These are phyloP conservation scores for Ochromonas danica DNA, from an alignment of 108 stramenopile species.

Conservation along the genomic window DNA sequence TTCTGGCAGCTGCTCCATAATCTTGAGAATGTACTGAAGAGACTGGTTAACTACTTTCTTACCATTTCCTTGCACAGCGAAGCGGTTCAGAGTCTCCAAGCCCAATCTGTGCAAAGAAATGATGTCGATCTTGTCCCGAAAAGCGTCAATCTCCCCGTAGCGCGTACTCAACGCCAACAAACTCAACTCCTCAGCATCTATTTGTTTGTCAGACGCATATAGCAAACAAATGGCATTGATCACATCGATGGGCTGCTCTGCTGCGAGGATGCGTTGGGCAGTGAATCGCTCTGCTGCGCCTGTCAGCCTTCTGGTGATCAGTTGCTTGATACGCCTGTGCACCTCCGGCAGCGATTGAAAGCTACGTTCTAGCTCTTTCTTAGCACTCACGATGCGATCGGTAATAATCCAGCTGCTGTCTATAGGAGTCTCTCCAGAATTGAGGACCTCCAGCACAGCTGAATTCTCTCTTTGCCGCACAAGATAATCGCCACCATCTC, in stretches of 20 bases:
- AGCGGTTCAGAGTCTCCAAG: not conserved
- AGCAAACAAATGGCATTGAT: not conserved
- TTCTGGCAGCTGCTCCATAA: not conserved
- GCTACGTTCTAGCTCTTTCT: not conserved
- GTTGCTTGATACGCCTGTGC: not conserved
- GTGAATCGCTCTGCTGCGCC: not conserved
- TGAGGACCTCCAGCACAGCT: constrained; percentile 6
- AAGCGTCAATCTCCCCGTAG: constrained; percentile 3
- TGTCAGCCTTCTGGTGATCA: not conserved
- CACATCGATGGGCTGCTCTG: not conserved
- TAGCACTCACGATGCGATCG: not conserved
- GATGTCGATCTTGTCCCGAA: not conserved
- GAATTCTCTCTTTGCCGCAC: constrained; percentile 25
- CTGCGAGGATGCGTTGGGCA: not conserved
- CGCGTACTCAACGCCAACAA: not conserved
- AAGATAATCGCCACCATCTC: not conserved
- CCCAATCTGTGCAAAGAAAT: not conserved
- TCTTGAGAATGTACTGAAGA: not conserved
- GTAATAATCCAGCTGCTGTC: not conserved
- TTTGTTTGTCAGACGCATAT: not conserved
- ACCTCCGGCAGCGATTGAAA: not conserved
- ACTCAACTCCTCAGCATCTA: not conserved
- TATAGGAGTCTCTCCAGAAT: not conserved
- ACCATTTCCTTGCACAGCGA: not conserved
- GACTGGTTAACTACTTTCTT: not conserved